Percentiles rank a stretch among this genome's conserved stretches.
Conservation (phyloP, 495 filamentous ascomycete genomes). For the Hypomontagnella submonticulosa region DNA sequence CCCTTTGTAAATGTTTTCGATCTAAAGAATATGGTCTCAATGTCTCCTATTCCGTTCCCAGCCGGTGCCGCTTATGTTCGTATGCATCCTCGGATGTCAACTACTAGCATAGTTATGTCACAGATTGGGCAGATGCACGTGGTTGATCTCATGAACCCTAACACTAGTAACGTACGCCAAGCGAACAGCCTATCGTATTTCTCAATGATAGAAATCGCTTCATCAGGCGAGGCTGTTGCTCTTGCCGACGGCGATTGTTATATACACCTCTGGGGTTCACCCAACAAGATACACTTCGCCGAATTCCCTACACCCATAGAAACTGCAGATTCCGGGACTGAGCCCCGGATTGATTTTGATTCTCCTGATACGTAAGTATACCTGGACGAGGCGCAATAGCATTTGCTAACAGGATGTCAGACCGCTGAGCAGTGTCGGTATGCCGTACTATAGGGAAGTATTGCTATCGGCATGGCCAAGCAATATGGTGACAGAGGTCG, state of each 20-base stretch:
- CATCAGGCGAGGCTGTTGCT: slow-evolving; percentile 88
- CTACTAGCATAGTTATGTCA: slow-evolving; percentile 89
- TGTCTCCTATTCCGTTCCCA: slow-evolving; percentile 92
- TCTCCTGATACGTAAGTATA: slow-evolving; percentile 70
- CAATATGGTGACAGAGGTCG: slow-evolving; percentile 82
- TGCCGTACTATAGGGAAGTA: slow-evolving; percentile 91
- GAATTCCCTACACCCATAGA: slow-evolving; percentile 84
- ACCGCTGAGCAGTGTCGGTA: slow-evolving; percentile 84
- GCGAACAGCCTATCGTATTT: slow-evolving; percentile 74
- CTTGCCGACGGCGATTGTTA: slow-evolving; percentile 81
- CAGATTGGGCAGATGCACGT: slow-evolving; percentile 92
- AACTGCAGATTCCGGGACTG: slow-evolving; percentile 38
- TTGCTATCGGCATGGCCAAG: slow-evolving; percentile 91
- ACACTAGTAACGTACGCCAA: slow-evolving; percentile 88
- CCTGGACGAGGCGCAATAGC: slow-evolving; percentile 25
- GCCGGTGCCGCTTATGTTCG: slow-evolving; percentile 91
- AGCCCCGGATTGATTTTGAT: slow-evolving; percentile 45
- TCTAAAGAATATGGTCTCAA: slow-evolving; percentile 81
- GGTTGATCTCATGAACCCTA: slow-evolving; percentile 93
- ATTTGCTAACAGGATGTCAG: slow-evolving; percentile 53
- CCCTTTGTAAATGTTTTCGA: slow-evolving; percentile 94
- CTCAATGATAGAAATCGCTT: slow-evolving; percentile 84
- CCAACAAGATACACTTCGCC: slow-evolving; percentile 87
- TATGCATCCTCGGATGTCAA: slow-evolving; percentile 94
- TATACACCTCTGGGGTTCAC: slow-evolving; percentile 92